Conservation (phyloP, 2,329 filamentous ascomycete genomes). For the Sphaceloma murrayae region DNA sequence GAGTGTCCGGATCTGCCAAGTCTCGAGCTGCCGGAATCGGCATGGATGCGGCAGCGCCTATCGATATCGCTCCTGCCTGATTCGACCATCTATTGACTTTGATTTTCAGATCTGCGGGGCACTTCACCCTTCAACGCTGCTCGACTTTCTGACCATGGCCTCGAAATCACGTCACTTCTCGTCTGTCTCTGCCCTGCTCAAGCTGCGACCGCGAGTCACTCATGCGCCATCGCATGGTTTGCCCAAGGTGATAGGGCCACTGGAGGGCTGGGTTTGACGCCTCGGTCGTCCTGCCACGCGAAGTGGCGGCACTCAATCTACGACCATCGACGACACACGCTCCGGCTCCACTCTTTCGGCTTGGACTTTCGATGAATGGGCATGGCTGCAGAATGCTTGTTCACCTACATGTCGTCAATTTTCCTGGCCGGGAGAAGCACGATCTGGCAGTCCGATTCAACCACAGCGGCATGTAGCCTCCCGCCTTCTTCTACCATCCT, state of each 20-base stretch:
- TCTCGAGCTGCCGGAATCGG: constrained; percentile 13
- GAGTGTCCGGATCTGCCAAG: constrained; percentile 9
- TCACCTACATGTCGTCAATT: background rate
- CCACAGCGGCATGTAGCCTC: too few species aligned
- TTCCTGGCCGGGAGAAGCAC: background rate
- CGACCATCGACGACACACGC: background rate
- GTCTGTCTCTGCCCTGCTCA: too few species aligned
- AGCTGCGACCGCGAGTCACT: background rate
- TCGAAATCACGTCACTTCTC: constrained; percentile 3
- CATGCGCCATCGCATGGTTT: constrained; percentile 2
- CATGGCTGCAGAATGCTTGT: background rate
- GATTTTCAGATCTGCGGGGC: constrained; percentile 14
- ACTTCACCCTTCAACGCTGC: constrained; percentile 4
- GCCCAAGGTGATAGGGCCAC: background rate
- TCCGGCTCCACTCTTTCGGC: background rate
- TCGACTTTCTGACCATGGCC: background rate
- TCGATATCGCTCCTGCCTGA: constrained; percentile 11
- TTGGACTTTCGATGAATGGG: background rate
- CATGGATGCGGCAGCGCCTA: constrained; percentile 6
- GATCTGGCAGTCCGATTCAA: background rate
- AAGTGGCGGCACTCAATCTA: background rate
- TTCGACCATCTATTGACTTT: background rate
- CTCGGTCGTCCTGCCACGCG: background rate
- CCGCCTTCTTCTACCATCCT: too few species aligned
- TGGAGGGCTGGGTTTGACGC: constrained; percentile 4